Evolutionary conservation across 148 eudicot species (phyloP).

Genomic region (Silene latifolia): DNA sequence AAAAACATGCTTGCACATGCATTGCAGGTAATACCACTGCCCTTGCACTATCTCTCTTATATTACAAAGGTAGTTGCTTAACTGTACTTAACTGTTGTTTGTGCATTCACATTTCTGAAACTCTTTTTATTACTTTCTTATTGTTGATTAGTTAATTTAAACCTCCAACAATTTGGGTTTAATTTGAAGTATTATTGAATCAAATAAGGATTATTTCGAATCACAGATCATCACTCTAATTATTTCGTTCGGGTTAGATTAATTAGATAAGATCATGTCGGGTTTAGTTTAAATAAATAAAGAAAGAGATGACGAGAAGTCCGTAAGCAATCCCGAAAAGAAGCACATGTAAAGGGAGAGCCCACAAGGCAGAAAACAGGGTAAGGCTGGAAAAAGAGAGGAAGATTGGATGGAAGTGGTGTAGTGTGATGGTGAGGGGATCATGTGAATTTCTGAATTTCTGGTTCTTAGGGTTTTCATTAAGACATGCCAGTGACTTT

Average conservation of each 20-base stretch:
- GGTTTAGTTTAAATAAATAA: background rate
- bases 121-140: too few relatives aligned
- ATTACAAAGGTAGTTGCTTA: background rate
- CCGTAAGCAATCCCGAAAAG: conserved; percentile 16
- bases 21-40: conserved; percentile 18
- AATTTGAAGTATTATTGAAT: too few relatives aligned
- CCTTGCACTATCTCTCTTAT: background rate
- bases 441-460: conserved; percentile 26
- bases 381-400: background rate
- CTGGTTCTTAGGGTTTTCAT: conserved; percentile 14
- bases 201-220: too few relatives aligned
- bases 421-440: background rate
- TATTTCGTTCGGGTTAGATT: too few relatives aligned
- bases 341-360: conserved; percentile 13
- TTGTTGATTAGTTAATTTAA: too few relatives aligned
- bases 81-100: too few relatives aligned
- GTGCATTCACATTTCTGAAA: too few relatives aligned
- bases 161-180: too few relatives aligned
- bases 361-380: conserved; percentile 5
- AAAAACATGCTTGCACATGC: conserved; percentile 35
- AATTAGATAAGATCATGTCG: too few relatives aligned
- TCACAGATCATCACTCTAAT: too few relatives aligned
- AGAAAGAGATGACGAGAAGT: background rate
- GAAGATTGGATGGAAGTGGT: background rate
- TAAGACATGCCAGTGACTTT: conserved; percentile 27